Conservation (phyloP, 2,329 filamentous ascomycete species). For the Botrytis hyacinthi region DNA sequence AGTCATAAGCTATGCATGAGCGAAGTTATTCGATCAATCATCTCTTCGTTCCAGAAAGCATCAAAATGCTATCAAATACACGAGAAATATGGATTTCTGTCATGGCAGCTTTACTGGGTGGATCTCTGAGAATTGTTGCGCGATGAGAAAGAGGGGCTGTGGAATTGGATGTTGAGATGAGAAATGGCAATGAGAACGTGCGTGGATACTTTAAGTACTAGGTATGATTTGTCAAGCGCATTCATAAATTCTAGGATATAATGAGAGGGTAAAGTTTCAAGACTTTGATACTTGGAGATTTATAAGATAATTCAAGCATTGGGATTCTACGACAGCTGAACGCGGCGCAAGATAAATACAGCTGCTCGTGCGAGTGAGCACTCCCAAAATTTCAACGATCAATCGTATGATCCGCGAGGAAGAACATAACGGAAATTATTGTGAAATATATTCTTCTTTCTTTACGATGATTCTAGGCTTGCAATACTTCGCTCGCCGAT, state of each 20-base stretch:
- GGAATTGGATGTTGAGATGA: not conserved
- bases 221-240: not conserved
- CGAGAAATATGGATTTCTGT: not conserved
- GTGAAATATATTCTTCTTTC: not conserved
- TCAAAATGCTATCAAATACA: not conserved
- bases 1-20: not conserved
- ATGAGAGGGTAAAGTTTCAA: not conserved
- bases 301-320: not conserved
- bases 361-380: not conserved
- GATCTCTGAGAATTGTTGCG: not conserved
- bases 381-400: not conserved
- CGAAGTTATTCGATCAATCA: not conserved
- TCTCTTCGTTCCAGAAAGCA: not conserved
- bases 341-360: not conserved
- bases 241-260: not conserved
- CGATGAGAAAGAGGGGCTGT: not conserved
- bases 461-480: not conserved
- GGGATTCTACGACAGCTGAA: not conserved
- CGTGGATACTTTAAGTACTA: not conserved
- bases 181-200: not conserved
- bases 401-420: not conserved
- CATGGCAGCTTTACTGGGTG: not conserved
- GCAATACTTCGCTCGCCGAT: not conserved
- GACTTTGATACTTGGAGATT: not conserved
- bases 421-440: rapidly evolving